Evolutionary conservation across 768 basidiomycete species (phyloP).

Genomic region (Pholiota molesta): DNA sequence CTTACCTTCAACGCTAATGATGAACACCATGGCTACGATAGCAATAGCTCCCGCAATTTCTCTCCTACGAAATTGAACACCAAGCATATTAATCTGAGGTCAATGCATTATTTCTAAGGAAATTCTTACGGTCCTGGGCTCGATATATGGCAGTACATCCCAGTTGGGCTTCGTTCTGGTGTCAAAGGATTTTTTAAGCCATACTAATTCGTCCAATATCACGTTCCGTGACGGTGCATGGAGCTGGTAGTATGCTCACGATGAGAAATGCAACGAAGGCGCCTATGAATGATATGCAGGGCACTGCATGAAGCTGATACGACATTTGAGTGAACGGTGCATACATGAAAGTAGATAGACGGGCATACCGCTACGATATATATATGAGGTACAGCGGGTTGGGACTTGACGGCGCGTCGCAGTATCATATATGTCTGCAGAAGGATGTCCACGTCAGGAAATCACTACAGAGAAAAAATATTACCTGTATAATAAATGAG

Average conservation of each 20-base stretch:
- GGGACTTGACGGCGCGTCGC: background rate
- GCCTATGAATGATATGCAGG: background rate
- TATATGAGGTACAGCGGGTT: background rate
- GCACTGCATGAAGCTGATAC: background rate
- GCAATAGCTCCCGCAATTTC: background rate
- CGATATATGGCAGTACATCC: conserved; percentile 7
- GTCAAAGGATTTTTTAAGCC: background rate
- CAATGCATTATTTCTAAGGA: too few relatives aligned
- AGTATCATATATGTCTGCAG: conserved; percentile 1
- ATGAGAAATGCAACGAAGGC: background rate
- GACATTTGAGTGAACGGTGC: background rate
- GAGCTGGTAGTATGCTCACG: background rate
- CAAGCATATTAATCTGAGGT: too few relatives aligned
- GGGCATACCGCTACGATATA: background rate
- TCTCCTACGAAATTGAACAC: background rate
- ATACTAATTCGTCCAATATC: background rate
- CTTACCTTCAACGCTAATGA: background rate
- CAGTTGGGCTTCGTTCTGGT: background rate
- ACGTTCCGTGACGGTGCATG: background rate
- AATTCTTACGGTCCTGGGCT: conserved; percentile 1
- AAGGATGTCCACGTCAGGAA: too few relatives aligned
- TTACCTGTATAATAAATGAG: background rate
- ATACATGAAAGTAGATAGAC: background rate
- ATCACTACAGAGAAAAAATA: background rate
- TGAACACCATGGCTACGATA: conserved; percentile 1